phyloP scores from a whole-genome alignment of 768 basidiomycete species.

The Rhodotorula diobovata region DNA sequence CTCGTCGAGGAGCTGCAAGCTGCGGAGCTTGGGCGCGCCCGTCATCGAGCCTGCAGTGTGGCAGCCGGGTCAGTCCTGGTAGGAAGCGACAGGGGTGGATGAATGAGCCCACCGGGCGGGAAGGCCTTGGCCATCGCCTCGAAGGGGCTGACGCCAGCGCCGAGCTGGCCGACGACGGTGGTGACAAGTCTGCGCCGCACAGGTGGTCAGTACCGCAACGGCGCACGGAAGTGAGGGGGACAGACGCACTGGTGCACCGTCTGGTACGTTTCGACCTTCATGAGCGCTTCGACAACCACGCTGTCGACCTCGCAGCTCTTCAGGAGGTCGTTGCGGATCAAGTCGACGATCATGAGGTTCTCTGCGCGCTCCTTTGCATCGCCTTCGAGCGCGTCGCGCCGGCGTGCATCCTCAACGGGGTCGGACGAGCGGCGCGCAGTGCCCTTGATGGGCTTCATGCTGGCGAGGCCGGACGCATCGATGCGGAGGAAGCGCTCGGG shows the following conservation, averaged over 20 bases:
- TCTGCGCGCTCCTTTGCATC: conserved; percentile 84
- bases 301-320: conserved; percentile 68
- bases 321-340: conserved; percentile 88
- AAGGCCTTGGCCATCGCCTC: conserved; percentile 50
- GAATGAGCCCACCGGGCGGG: conserved; percentile 64
- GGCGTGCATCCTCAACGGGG: conserved; percentile 61
- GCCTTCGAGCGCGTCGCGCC: conserved; percentile 55
- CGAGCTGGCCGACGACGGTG: conserved; percentile 74
- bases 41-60: conserved; percentile 78
- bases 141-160: conserved; percentile 67
- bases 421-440: conserved; percentile 58
- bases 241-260: conserved; percentile 70
- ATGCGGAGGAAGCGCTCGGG: conserved; percentile 87
- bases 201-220: not conserved
- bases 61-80: not conserved
- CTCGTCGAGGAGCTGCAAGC: conserved; percentile 77
- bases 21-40: conserved; percentile 90
- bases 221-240: not conserved
- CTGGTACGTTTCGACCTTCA: conserved; percentile 81
- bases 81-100: not conserved
- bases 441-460: conserved; percentile 91
- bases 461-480: conserved; percentile 61
- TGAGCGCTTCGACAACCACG: conserved; percentile 78
- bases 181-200: conserved; percentile 61
- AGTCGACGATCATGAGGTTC: conserved; percentile 96